These are phyloP conservation scores for Aegilops sharonensis DNA, from an alignment of 176 grass and related monocot genomes.

Conservation along the genomic window DNA sequence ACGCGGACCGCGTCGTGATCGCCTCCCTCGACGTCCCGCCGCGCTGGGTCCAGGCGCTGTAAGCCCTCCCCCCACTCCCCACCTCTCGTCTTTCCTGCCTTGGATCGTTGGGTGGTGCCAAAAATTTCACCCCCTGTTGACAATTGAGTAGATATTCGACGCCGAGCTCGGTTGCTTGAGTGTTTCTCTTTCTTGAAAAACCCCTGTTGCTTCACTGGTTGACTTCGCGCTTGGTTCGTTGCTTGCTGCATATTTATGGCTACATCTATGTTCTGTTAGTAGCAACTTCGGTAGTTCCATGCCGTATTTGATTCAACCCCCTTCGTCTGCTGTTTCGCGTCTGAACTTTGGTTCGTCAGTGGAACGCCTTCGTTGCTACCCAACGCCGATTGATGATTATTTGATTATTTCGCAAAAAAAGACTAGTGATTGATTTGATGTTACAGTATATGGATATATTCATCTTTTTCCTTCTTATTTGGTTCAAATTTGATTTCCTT, in stretches of 20 bases:
- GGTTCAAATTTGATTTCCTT: background rate
- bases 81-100: background rate
- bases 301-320: background rate
- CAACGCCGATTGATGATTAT: background rate
- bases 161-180: too few relatives aligned
- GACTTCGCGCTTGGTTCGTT: background rate
- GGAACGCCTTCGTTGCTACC: background rate
- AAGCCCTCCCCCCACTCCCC: background rate
- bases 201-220: background rate
- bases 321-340: background rate
- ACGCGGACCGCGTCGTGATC: slow-evolving; percentile 76
- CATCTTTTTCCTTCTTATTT: background rate
- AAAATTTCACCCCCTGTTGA: background rate
- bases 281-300: background rate
- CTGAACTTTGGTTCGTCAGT: background rate
- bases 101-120: background rate
- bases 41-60: slow-evolving; percentile 71
- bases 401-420: too few relatives aligned
- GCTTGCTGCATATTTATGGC: background rate
- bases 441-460: background rate
- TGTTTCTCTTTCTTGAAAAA: background rate
- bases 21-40: slow-evolving; percentile 77
- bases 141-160: background rate
- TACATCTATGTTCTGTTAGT: background rate
- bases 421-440: background rate